Evolutionary conservation across 192 early-diverging fungal genomes (phyloP).

Genomic region (Chytriomyces hyalinus): DNA sequence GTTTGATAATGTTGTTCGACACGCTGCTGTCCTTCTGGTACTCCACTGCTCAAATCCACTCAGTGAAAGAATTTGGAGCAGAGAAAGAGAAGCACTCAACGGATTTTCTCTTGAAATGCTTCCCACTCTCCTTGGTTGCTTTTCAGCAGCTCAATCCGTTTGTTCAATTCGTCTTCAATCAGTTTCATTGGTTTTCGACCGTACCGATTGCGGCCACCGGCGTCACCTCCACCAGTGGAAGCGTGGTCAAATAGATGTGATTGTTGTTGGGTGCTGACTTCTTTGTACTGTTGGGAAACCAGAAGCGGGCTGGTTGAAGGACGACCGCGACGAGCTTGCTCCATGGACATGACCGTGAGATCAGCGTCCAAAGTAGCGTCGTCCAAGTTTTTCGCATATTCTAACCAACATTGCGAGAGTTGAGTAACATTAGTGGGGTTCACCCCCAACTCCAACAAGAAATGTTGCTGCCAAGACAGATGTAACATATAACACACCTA

Average conservation of each 20-base stretch:
- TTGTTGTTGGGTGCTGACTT: not conserved
- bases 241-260: not conserved
- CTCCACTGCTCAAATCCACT: not conserved
- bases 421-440: not conserved
- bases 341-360: not conserved
- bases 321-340: not conserved
- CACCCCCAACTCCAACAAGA: too few relatives aligned
- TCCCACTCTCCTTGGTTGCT: slow-evolving; percentile 63
- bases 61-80: not conserved
- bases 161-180: slow-evolving; percentile 55
- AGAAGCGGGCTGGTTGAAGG: too few relatives aligned
- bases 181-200: slow-evolving; percentile 59
- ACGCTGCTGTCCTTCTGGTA: slow-evolving; percentile 21
- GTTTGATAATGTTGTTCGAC: slow-evolving; percentile 39
- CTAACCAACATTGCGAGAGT: not conserved
- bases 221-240: not conserved
- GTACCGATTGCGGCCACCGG: slow-evolving; percentile 26
- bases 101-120: slow-evolving; percentile 52
- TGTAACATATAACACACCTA: slow-evolving; percentile 34
- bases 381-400: slow-evolving; percentile 39
- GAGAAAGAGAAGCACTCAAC: slow-evolving; percentile 25
- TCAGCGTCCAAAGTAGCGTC: slow-evolving; percentile 5
- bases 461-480: not conserved
- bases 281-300: too few relatives aligned
- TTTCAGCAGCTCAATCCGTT: slow-evolving; percentile 55